Evolutionary conservation across 805 yeast genomes (phyloP).

Genomic region (Lachancea cidri): DNA sequence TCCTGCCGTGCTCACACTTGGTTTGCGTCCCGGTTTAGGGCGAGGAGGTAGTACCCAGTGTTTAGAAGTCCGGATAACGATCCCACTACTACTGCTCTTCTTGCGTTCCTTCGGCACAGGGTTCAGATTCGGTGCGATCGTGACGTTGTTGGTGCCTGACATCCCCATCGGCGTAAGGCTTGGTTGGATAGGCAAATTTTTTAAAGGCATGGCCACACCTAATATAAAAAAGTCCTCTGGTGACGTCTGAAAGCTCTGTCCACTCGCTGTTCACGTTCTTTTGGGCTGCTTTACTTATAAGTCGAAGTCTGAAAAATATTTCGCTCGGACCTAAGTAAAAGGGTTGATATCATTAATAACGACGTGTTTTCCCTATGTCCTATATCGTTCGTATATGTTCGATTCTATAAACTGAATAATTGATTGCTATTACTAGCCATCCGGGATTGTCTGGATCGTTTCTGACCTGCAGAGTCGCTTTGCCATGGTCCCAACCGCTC

Average conservation of each 20-base stretch:
- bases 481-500: slow-evolving; percentile 9
- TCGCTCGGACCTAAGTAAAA: slow-evolving; percentile 1
- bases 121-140: slow-evolving; percentile 12
- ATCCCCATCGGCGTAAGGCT: slow-evolving; percentile 5
- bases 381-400: neutral
- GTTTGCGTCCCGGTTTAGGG: slow-evolving; percentile 68
- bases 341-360: neutral
- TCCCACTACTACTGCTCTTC: slow-evolving; percentile 18
- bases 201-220: slow-evolving; percentile 8
- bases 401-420: slow-evolving; percentile 1
- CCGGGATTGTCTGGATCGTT: neutral
- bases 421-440: slow-evolving; percentile 8
- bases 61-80: slow-evolving; percentile 54
- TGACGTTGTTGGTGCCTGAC: slow-evolving; percentile 1
- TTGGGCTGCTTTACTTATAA: neutral
- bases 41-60: slow-evolving; percentile 84
- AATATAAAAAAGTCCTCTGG: neutral
- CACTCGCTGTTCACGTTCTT: neutral
- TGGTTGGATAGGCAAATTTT: slow-evolving; percentile 19
- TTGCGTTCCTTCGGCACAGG: slow-evolving; percentile 9
- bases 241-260: neutral
- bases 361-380: neutral
- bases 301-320: neutral
- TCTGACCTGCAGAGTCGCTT: neutral
- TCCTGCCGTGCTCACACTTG: slow-evolving; percentile 6